Percentiles rank a stretch among this genome's conserved stretches.
phyloP scores from a whole-genome alignment of 108 stramenopile species.

The Cylindrotheca closterium region DNA sequence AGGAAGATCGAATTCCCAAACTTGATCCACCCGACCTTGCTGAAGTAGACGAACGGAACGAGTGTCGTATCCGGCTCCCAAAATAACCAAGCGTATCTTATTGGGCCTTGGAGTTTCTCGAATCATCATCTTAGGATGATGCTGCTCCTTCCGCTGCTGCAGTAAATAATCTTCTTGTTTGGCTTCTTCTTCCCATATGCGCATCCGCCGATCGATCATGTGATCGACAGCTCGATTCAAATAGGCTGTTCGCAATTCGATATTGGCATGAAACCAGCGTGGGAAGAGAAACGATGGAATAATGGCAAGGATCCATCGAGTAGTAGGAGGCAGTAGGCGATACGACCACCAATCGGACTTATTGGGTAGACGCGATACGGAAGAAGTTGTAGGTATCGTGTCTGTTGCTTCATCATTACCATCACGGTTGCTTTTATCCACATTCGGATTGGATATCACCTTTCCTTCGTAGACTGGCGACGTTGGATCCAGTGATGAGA shows the following conservation, averaged over 20 bases:
- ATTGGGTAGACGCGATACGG: no score
- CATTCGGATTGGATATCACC: no score
- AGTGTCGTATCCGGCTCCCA: conserved; percentile 79
- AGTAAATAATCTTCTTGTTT: not conserved
- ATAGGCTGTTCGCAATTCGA: conserved; percentile 75
- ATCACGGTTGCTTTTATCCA: not conserved
- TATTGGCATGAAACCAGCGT: conserved; percentile 76
- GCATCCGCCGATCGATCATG: conserved; percentile 21
- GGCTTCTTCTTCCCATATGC: not conserved
- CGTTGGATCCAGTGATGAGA: conserved; percentile 10
- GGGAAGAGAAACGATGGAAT: conserved; percentile 42
- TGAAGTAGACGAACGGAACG: conserved; percentile 45
- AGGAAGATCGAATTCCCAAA: conserved; percentile 66
- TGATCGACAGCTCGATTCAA: conserved; percentile 52
- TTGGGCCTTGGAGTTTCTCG: not conserved
- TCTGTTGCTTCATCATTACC: not conserved
- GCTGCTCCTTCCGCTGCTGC: not conserved
- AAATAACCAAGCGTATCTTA: conserved; percentile 55
- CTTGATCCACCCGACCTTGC: conserved; percentile 29
- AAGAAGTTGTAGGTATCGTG: not conserved
- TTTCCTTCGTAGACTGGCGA: conserved; percentile 17
- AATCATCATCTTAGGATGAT: conserved; percentile 2
- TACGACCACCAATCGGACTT: conserved; percentile 2
- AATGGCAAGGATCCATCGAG: conserved; percentile 6
- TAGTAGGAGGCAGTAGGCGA: conserved; percentile 11